A percentile compares a stretch with the other conserved stretches of the same genome.
Conservation (phyloP, 164 flowering plant genomes). For the Houttuynia cordata region DNA sequence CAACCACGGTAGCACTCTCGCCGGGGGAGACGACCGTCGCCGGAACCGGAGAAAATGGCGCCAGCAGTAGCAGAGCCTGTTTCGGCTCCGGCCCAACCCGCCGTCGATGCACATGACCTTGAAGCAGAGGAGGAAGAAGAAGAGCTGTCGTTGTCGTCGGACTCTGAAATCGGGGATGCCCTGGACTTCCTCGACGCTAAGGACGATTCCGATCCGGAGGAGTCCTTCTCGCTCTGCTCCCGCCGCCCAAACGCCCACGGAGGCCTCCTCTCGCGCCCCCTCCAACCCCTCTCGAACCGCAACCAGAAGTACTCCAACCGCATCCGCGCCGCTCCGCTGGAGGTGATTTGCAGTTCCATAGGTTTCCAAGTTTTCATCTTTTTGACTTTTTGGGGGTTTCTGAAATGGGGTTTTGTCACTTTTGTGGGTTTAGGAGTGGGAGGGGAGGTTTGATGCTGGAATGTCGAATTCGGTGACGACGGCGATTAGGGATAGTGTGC, state of each 20-base stretch:
- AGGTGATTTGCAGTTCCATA: constrained; percentile 26
- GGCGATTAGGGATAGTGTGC: constrained; percentile 81
- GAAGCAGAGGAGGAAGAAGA: constrained; percentile 28
- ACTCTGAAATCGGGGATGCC: constrained; percentile 79
- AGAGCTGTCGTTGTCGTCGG: constrained; percentile 49
- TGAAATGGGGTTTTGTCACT: not conserved
- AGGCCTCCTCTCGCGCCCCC: constrained; percentile 59
- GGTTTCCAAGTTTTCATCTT: too few relatives aligned
- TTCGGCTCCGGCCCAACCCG: too few relatives aligned
- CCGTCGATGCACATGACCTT: not conserved
- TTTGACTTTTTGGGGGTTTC: not conserved
- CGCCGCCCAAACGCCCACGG: constrained; percentile 97
- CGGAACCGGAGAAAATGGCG: too few relatives aligned
- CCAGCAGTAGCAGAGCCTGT: too few relatives aligned
- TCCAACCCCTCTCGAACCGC: constrained; percentile 74
- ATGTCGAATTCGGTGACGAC: constrained; percentile 96
- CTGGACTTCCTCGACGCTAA: constrained; percentile 73
- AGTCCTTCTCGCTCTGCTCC: constrained; percentile 34
- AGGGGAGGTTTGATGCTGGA: constrained; percentile 64
- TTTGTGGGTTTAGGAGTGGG: constrained; percentile 96
- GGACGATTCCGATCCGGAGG: constrained; percentile 34
- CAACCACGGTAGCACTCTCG: too few relatives aligned
- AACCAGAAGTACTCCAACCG: constrained; percentile 63
- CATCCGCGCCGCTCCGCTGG: constrained; percentile 74
- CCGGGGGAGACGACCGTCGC: too few relatives aligned